phyloP scores from a whole-genome alignment of 129 eudicot genomes.

The Daucus carota region DH1_v3.0 NC_030381.2:49366001-49366500 shows the following conservation, averaged over 20 bases:
- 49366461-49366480: not conserved
- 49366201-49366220: constrained; percentile 61
- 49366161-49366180: constrained; percentile 61
- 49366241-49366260: constrained; percentile 8
- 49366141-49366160: constrained; percentile 59
- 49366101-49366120: not conserved
- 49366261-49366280: not conserved
- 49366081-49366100: not conserved
- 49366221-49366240: constrained; percentile 70
- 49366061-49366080: not conserved
- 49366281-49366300: not conserved
- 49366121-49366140: constrained; percentile 11
- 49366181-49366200: constrained; percentile 58
- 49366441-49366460: not conserved
- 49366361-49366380: not conserved
- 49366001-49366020: not conserved
- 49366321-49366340: not conserved
- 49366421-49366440: not conserved
- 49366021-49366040: not conserved
- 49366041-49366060: not conserved
- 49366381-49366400: not conserved
- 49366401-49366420: not conserved
- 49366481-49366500: no score
- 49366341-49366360: not conserved
- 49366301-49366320: not conserved